Evolutionary conservation across 2,329 filamentous ascomycete genomes (phyloP).

Genomic region (Ophiostoma triangulosporum): DNA sequence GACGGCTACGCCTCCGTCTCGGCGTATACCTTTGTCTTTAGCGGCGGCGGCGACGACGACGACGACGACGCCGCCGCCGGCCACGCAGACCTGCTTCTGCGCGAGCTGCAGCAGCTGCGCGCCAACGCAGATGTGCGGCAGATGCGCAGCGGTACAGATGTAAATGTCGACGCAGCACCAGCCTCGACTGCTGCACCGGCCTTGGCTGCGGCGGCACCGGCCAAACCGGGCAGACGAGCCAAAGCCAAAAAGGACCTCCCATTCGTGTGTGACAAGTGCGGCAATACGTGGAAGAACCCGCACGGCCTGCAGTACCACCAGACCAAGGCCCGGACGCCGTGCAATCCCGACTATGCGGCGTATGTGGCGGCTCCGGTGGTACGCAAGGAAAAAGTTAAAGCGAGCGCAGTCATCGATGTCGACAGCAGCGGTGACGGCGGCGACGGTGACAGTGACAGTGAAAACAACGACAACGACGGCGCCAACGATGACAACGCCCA

Average conservation of each 20-base stretch:
- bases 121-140: not conserved
- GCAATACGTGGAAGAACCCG: conserved; percentile 42
- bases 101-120: not conserved
- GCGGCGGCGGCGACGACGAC: not conserved
- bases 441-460: not conserved
- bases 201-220: no score
- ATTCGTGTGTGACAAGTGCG: conserved; percentile 39
- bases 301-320: conserved; percentile 45
- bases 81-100: not conserved
- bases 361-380: conserved; percentile 10
- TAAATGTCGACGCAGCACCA: not conserved
- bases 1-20: conserved; percentile 1
- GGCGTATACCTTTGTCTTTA: not conserved
- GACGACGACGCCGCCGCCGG: no score
- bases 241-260: no score
- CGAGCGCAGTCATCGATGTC: no score
- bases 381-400: not conserved
- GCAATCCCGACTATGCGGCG: conserved; percentile 35
- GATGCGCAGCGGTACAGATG: not conserved
- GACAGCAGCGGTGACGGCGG: not conserved
- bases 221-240: not conserved
- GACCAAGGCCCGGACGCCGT: conserved; percentile 38
- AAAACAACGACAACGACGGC: no score
- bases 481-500: no score
- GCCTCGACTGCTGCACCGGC: not conserved